phyloP scores from a whole-genome alignment of 805 yeast genomes.

The Metschnikowia anglica region DNA sequence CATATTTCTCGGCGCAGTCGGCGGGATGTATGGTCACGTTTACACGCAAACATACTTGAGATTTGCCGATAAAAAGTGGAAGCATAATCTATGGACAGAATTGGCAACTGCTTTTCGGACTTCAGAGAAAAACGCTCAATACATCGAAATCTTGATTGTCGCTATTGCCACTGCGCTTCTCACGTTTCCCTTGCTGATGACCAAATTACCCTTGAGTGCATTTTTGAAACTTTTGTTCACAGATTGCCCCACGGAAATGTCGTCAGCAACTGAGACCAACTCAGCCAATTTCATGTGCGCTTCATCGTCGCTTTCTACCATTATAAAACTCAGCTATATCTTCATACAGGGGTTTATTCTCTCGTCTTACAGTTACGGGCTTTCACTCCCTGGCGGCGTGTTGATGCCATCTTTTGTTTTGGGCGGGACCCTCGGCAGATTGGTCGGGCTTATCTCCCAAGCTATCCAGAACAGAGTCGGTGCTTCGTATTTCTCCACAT shows the following conservation, averaged over 20 bases:
- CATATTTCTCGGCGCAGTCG: conserved; percentile 62
- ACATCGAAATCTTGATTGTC: conserved; percentile 50
- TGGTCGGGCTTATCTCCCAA: conserved; percentile 53
- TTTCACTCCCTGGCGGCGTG: conserved; percentile 66
- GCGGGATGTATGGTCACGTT: conserved; percentile 64
- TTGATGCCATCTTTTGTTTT: conserved; percentile 61
- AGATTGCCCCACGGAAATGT: conserved; percentile 51
- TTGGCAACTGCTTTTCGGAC: conserved; percentile 17
- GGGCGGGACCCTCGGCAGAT: conserved; percentile 60
- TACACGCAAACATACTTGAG: conserved; percentile 49
- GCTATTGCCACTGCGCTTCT: conserved; percentile 52
- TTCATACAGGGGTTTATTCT: conserved; percentile 54
- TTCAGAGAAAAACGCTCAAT: conserved; percentile 24
- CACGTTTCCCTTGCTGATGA: conserved; percentile 54
- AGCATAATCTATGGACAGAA: conserved; percentile 25
- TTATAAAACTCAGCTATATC: conserved; percentile 36
- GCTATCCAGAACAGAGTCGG: conserved; percentile 42
- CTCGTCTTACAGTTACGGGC: conserved; percentile 69
- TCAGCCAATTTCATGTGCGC: conserved; percentile 39
- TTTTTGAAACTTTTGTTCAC: conserved; percentile 61
- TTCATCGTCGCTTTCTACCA: conserved; percentile 26
- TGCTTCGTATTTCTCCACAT: conserved; percentile 34
- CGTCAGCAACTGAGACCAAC: conserved; percentile 16
- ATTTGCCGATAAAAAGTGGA: conserved; percentile 31
- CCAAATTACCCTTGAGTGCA: conserved; percentile 55